A percentile compares a stretch with the other conserved stretches of the same genome.
phyloP scores from a whole-genome alignment of 352 stramenopile genomes.

The Pythium inflatum region DNA sequence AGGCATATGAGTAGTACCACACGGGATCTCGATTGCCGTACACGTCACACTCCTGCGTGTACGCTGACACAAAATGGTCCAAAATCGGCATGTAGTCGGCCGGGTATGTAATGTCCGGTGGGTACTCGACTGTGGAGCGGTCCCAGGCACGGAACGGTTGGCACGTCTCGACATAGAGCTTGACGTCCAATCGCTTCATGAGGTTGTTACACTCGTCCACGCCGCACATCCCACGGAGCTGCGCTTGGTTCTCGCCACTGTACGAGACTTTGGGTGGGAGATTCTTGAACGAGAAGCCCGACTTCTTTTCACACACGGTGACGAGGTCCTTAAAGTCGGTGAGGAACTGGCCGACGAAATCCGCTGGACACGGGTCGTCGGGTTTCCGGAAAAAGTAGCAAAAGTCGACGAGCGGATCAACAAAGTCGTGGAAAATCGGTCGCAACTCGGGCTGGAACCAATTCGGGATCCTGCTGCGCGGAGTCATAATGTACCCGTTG shows the following conservation, averaged over 20 bases:
- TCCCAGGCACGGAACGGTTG: too few species aligned
- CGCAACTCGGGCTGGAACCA: too few species aligned
- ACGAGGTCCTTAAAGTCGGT: not conserved
- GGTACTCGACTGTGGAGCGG: too few species aligned
- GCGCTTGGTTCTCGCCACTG: not conserved
- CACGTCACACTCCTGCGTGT: not conserved
- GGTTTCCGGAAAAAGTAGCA: slow-evolving; percentile 15
- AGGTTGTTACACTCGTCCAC: slow-evolving; percentile 4
- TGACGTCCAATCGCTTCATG: slow-evolving; percentile 2
- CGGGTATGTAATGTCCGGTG: too few species aligned
- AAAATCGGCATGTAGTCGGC: too few species aligned
- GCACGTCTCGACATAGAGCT: not conserved
- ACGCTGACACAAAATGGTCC: slow-evolving; percentile 1
- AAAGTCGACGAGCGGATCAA: slow-evolving; percentile 7
- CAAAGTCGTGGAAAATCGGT: too few species aligned
- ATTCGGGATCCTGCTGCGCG: too few species aligned
- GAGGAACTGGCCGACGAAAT: not conserved
- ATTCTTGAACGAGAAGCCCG: slow-evolving; percentile 16
- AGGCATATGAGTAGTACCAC: too few species aligned
- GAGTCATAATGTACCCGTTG: too few species aligned
- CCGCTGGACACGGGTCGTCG: not conserved
- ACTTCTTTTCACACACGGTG: slow-evolving; percentile 6
- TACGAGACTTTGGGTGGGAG: not conserved
- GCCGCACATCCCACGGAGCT: not conserved
- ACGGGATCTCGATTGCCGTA: too few species aligned